These are phyloP conservation scores for Diaporthe vaccinii DNA, from an alignment of 2,329 filamentous ascomycete genomes.

Conservation along the genomic window DNA sequence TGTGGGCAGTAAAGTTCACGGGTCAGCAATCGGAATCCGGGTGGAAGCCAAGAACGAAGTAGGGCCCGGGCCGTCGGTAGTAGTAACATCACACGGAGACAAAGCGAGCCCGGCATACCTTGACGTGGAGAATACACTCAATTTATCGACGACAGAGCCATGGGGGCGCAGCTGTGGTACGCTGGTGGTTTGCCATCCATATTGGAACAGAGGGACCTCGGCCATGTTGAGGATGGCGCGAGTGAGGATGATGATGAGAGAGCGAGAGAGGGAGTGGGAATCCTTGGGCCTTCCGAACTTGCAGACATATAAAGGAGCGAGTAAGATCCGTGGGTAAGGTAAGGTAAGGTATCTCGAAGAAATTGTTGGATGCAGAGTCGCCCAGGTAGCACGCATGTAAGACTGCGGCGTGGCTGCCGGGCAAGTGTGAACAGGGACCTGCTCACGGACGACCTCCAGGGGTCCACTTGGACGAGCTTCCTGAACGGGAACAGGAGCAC, in stretches of 20 bases:
- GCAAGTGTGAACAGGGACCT: constrained; percentile 4
- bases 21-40: not conserved
- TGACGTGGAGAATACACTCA: not conserved
- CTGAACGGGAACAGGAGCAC: constrained; percentile 20
- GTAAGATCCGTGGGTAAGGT: constrained; percentile 16
- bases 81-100: constrained; percentile 7
- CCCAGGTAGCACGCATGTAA: constrained; percentile 22
- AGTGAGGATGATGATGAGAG: not conserved
- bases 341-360: constrained; percentile 24
- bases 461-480: constrained; percentile 17
- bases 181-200: constrained; percentile 18
- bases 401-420: not conserved
- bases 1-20: not conserved
- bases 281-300: not conserved
- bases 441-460: constrained; percentile 8
- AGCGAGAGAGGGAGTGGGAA: not conserved
- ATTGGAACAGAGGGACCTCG: constrained; percentile 22
- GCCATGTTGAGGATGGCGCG: constrained; percentile 11
- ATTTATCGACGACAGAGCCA: not conserved
- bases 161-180: not conserved
- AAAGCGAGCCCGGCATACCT: constrained; percentile 26
- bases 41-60: not conserved
- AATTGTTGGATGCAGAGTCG: not conserved
- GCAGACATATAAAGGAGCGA: constrained; percentile 19
- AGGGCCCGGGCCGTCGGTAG: constrained; percentile 23